Evolutionary conservation across 768 basidiomycete genomes (phyloP).

Genomic region (Auriscalpium vulgare): DNA sequence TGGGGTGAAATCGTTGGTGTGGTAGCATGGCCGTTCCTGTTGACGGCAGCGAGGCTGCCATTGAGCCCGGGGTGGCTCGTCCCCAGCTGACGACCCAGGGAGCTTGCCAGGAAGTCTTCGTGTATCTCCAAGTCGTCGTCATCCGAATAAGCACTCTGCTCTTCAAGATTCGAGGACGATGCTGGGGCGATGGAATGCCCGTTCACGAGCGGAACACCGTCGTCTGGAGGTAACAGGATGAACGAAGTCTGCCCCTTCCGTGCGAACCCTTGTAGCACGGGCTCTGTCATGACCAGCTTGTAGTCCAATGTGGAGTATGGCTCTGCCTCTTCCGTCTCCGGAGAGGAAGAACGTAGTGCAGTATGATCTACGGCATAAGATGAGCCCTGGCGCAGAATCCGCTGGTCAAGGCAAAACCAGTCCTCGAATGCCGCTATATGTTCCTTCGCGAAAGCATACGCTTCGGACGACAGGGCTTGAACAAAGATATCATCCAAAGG

Average conservation of each 20-base stretch:
- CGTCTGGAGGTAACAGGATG: conserved; percentile 6
- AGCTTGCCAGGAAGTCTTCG: conserved; percentile 48
- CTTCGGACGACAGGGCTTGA: conserved; percentile 17
- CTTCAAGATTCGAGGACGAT: conserved; percentile 2
- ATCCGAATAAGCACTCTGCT: neutral
- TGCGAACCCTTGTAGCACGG: conserved; percentile 13
- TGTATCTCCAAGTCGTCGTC: conserved; percentile 51
- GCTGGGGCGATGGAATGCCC: neutral
- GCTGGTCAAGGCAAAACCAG: conserved; percentile 15
- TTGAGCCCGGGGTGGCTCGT: no score
- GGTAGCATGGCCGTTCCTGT: neutral
- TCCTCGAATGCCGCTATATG: conserved; percentile 15
- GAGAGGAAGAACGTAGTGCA: neutral
- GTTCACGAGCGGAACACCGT: conserved; percentile 12
- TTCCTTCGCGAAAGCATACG: conserved; percentile 15
- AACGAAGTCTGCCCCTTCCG: conserved; percentile 10
- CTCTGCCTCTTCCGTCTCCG: neutral
- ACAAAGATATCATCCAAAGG: conserved; percentile 18
- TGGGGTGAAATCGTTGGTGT: neutral
- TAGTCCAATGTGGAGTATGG: neutral
- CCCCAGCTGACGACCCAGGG: conserved; percentile 14
- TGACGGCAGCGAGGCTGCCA: neutral
- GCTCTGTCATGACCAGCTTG: conserved; percentile 12
- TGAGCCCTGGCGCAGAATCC: conserved; percentile 48
- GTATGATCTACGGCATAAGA: conserved; percentile 25